Evolutionary conservation across 2,329 filamentous ascomycete species (phyloP), one percentile per base, ranked within the genome.

Genomic region (Botrytis sinoallii): DNA sequence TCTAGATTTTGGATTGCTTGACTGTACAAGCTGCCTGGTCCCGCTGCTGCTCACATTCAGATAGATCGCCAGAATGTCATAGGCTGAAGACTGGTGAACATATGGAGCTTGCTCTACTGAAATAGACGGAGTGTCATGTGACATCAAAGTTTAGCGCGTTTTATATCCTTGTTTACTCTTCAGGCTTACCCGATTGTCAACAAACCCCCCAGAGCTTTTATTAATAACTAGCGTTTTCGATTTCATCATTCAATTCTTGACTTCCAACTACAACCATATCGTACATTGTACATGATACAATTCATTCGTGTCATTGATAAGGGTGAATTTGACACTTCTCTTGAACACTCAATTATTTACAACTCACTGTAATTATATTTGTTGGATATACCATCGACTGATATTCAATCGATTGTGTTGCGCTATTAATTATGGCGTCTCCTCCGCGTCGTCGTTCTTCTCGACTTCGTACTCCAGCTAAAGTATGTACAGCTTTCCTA

Each of bases 361-460:
- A 32, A n/a, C 38, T n/a, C 60, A 63, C n/a, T 40, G 60, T 40
- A 63, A 61, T 32, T 12, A 42, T 10, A 42, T 42, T 42, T 57
- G 2, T 68, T 14, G 9, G 16, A 57, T 42, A 68, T 55, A 65
- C 46, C 40, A 22, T 32, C 48, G 38, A 20, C 40, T 29, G 46
- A 65, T 46, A 67, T 57, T 65, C 44, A n/a, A 22, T n/a, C 12
- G 9, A 48, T 16, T 29, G 6, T 65, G 57, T 46, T 52, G 46
- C 40, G 38, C 46, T 55, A 67, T 59, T 60, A 65, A 35, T 64
- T 40, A 76, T 55, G 42, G 78, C 79, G 78, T 73, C 78, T 63
- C 74, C 78, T 71, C 78, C 78, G 74, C 79, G 79, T 68, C 81
- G 81, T 75, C 78, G 80, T 12, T 81, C 80, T 12, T 78, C 79